Evolutionary conservation across 768 basidiomycete genomes (phyloP).

Genomic region (Auricularia heimuer): DNA sequence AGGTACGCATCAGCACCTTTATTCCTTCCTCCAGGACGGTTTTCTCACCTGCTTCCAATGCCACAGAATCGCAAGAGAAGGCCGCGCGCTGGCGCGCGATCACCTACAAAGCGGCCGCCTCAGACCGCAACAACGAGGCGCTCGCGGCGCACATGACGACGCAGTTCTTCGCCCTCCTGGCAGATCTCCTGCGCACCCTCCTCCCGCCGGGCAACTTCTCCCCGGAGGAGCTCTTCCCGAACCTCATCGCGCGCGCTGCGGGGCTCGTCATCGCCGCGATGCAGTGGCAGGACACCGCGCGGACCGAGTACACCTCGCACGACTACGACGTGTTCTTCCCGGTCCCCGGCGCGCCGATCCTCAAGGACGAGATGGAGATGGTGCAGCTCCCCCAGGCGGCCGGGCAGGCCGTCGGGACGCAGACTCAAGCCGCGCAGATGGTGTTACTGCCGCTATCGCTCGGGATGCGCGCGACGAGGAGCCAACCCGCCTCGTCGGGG

Average conservation of each 20-base stretch:
- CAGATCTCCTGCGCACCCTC: neutral
- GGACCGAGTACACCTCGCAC: neutral
- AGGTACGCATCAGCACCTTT: neutral
- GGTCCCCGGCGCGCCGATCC: neutral
- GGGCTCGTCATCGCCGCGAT: neutral
- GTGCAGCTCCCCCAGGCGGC: neutral
- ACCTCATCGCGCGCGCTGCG: neutral
- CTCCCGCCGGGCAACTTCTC: neutral
- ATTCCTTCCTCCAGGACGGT: no score
- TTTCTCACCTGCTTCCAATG: no score
- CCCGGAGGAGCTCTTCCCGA: neutral
- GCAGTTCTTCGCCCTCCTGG: neutral
- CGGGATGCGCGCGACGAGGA: neutral
- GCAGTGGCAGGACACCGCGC: neutral
- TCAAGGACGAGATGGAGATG: neutral
- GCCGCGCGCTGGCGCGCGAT: neutral
- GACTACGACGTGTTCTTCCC: slow-evolving; percentile 2
- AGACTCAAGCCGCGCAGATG: neutral
- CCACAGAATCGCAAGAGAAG: neutral
- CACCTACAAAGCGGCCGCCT: neutral
- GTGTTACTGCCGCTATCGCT: neutral
- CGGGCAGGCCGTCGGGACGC: neutral
- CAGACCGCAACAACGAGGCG: neutral
- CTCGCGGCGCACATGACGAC: neutral
- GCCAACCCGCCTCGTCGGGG: neutral